phyloP scores from a whole-genome alignment of 2,329 filamentous ascomycete genomes.

The Truncatella angustata region DNA sequence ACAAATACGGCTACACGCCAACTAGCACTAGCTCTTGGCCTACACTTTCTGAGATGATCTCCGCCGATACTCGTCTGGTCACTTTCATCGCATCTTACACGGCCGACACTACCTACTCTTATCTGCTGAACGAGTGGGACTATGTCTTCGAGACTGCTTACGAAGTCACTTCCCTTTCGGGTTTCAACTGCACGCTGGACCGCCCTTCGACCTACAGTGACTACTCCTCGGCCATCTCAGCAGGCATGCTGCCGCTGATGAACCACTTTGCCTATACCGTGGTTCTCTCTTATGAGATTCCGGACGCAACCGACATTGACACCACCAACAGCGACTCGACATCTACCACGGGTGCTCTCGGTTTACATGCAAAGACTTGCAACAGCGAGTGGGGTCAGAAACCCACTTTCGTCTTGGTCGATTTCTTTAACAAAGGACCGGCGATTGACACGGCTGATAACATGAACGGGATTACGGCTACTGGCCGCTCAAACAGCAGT shows the following conservation, averaged over 20 bases:
- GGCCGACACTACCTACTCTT: constrained; percentile 43
- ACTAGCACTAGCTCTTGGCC: constrained; percentile 58
- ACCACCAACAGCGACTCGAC: constrained; percentile 65
- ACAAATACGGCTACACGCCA: constrained; percentile 59
- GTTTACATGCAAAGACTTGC: constrained; percentile 54
- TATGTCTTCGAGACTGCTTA: constrained; percentile 73
- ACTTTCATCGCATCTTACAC: constrained; percentile 63
- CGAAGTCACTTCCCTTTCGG: constrained; percentile 57
- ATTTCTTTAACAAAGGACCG: constrained; percentile 74
- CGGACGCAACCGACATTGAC: constrained; percentile 57
- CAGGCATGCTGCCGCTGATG: constrained; percentile 66
- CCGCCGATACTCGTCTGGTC: constrained; percentile 61
- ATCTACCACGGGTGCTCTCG: constrained; percentile 49
- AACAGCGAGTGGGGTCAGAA: constrained; percentile 55
- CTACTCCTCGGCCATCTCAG: constrained; percentile 51
- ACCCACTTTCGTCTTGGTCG: constrained; percentile 75
- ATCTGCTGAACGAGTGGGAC: constrained; percentile 62
- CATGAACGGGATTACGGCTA: constrained; percentile 55
- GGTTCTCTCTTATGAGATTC: constrained; percentile 55
- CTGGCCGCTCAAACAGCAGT: constrained; percentile 24
- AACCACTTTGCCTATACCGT: constrained; percentile 76
- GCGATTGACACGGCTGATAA: constrained; percentile 67
- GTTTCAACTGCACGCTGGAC: constrained; percentile 71
- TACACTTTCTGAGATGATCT: constrained; percentile 68
- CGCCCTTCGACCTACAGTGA: constrained; percentile 55